Evolutionary conservation across 164 flowering plant species (phyloP).

Genomic region (Vitis rotundifolia): DNA sequence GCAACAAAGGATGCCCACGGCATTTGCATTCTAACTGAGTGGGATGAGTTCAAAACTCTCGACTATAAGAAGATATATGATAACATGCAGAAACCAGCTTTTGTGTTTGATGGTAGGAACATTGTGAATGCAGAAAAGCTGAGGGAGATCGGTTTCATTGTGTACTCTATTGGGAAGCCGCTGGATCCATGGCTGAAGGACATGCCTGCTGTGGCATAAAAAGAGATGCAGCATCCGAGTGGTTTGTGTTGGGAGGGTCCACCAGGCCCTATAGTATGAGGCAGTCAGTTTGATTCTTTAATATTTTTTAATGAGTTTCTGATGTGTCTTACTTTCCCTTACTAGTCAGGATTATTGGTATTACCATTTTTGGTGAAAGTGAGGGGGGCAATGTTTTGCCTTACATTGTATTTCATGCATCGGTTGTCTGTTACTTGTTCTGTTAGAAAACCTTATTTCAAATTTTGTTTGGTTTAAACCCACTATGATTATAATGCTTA

Average conservation of each 20-base stretch:
- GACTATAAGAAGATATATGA: slow-evolving; percentile 69
- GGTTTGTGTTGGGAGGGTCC: background rate
- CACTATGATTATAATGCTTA: slow-evolving; percentile 2
- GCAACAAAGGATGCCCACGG: slow-evolving; percentile 78
- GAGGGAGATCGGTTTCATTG: slow-evolving; percentile 80
- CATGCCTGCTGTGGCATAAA: slow-evolving; percentile 75
- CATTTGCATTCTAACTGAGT: slow-evolving; percentile 75
- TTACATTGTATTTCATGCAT: slow-evolving; percentile 13
- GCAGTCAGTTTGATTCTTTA: slow-evolving; percentile 26
- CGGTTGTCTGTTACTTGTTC: slow-evolving; percentile 4
- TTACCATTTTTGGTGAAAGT: slow-evolving; percentile 13
- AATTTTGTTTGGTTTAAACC: slow-evolving; percentile 1
- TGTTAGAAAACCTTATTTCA: slow-evolving; percentile 8
- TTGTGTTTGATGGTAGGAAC: slow-evolving; percentile 75
- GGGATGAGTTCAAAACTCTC: slow-evolving; percentile 80
- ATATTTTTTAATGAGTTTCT: slow-evolving; percentile 15
- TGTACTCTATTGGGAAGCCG: slow-evolving; percentile 80
- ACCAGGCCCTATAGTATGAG: slow-evolving; percentile 6
- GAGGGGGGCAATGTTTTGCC: slow-evolving; percentile 20
- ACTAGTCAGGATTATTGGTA: slow-evolving; percentile 11
- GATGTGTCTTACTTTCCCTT: slow-evolving; percentile 16
- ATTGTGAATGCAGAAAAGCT: slow-evolving; percentile 54
- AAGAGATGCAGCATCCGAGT: background rate
- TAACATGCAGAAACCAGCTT: slow-evolving; percentile 82
- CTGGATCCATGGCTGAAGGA: slow-evolving; percentile 85